Evolutionary conservation across 208 protist genomes (phyloP), one percentile per base, ranked within the genome.

Genomic region (Acanthamoeba polyphaga): DNA sequence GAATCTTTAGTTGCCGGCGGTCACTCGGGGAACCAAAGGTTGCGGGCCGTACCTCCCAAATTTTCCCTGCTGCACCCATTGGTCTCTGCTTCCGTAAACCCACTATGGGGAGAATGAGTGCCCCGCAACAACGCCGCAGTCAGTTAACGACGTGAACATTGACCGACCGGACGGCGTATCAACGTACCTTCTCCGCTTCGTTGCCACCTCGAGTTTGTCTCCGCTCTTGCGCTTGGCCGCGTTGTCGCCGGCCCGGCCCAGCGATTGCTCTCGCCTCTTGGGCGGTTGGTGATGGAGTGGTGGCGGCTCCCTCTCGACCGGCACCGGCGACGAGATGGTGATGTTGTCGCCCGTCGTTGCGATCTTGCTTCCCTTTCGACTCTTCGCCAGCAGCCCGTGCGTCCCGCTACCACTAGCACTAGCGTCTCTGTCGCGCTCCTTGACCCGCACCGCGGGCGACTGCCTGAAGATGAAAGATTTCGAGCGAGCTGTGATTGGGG

Each of bases 401-500:
- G 68, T 46, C 1, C 68, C 68, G 15, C 13, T 43, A 0, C 29
- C 27, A 29, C 27, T 43, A 32, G 55, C 55, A 10, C 68, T 22
- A 27, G 15, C 7, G 68, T 74, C 68, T 74, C 27, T 27, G 24
- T 68, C 62, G 27, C 62, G 62, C n/a, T 68, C 62, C 62, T 74
- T 74, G 13, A n/a, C 66, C 46, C 68, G 68, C 68, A 43, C 13
- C 29, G 3, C 29, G 0, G 68, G 13, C 19, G 68, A 43, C 32
- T 74, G 68, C 22, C 68, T 34, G 17, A 74, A 74, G 32, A 74
- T 74, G 68, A 74, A 74, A n/a, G 68, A 74, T 27, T 74, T 74
- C n/a, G 68, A 74, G 29, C 68, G 68, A 34, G 32, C 68, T 74
- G 15, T 4, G 19, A 24, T 62, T 17, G 46, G 3, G 10, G 46